Evolutionary conservation across 1,139 yeast genomes (phyloP), one percentile per base, ranked within the genome.

Genomic region (Hansenula sp.): DNA sequence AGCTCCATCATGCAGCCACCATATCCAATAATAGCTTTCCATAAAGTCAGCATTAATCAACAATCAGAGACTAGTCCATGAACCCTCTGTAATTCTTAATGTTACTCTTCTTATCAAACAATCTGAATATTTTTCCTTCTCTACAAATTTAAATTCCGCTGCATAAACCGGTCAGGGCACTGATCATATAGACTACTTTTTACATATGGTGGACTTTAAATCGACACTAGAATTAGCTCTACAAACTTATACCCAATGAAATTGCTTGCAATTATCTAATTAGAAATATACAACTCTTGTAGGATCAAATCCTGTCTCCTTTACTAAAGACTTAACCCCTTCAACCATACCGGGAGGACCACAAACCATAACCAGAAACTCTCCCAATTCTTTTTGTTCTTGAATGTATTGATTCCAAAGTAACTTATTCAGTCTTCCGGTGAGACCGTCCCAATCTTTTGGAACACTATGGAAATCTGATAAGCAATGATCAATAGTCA

Each of bases 301-400:
- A 6, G 36, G 18, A 14, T 48, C 52, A 19, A 50, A 33, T 1
- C 46, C 47, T 4, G 48, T 39, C 12, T 37, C 45, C n/a, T 37
- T 36, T 2, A 52, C 55, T 52, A 60, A 50, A 5, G 66, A 66
- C 57, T 73, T 71, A 3, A 75, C 64, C 46, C 75, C 64, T 55
- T 72, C 58, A 35, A 68, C 62, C 76, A 71, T 69, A 33, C 74
- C 74, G 31, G 73, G 73, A 9, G 76, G 71, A 40, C 77, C 81
- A 68, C 79, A 71, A 46, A 66, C 65, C 53, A 76, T 59, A 47
- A 69, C 36, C 59, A 60, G 48, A 18, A 44, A 46, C 24, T 49
- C 46, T 5, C 51, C 53, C 4, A 36, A 31, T 10, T 32, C 29
- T 12, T 25, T n/a, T n/a, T 45, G 49, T 13, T 39, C 47, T 8